phyloP scores from a whole-genome alignment of 176 grass and related monocot species.

The Pontederia paniculata region DNA sequence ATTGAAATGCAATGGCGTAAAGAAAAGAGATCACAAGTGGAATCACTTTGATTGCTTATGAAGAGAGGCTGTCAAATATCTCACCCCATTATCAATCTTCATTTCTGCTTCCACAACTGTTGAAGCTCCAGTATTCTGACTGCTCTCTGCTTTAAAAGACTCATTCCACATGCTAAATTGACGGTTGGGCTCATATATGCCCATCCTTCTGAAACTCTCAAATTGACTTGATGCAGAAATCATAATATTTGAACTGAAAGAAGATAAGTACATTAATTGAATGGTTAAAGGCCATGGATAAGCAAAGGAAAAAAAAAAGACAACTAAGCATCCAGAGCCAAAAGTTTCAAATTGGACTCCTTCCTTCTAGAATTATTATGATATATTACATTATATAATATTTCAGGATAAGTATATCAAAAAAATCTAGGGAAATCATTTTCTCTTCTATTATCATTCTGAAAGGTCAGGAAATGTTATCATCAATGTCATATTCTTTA shows the following conservation, averaged over 20 bases:
- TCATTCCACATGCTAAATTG: conserved; percentile 61
- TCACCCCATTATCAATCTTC: conserved; percentile 50
- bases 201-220: conserved; percentile 39
- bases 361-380: no score
- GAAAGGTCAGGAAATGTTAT: no score
- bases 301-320: background rate
- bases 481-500: no score
- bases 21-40: background rate
- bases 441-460: no score
- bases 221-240: conserved; percentile 53
- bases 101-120: conserved; percentile 46
- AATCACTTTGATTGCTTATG: background rate
- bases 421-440: no score
- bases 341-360: no score
- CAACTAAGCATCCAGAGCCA: no score
- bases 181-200: conserved; percentile 38
- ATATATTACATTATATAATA: no score
- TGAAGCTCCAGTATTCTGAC: conserved; percentile 62
- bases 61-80: conserved; percentile 2
- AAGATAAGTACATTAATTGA: background rate
- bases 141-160: conserved; percentile 46
- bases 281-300: background rate
- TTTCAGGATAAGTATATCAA: no score
- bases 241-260: conserved; percentile 49
- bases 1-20: background rate